Evolutionary conservation across 2,329 filamentous ascomycete genomes (phyloP).

Genomic region (Fusarium brachygibbosum): DNA sequence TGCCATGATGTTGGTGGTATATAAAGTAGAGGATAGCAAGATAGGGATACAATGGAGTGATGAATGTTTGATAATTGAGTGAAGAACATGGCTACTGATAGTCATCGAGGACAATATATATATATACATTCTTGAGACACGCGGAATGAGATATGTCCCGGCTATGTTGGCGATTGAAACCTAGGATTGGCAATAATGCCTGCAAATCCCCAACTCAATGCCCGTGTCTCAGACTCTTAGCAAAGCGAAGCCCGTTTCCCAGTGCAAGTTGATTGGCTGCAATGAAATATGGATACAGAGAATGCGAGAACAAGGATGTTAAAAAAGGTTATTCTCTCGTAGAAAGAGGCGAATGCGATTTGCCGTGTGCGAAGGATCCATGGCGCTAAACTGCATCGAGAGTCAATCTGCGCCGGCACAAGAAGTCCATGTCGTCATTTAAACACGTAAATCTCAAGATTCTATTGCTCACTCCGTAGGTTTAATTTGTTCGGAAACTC

Average conservation of each 20-base stretch:
- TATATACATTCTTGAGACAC: background rate
- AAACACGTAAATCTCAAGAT: background rate
- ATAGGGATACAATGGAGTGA: background rate
- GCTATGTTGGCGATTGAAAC: background rate
- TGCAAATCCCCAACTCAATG: background rate
- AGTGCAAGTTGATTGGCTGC: background rate
- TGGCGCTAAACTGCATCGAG: constrained; percentile 22
- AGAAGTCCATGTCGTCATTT: constrained; percentile 37
- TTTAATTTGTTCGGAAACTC: background rate
- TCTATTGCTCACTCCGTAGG: background rate
- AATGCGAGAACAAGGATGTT: background rate
- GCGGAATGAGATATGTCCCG: background rate
- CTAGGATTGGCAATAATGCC: background rate
- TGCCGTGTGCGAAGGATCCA: background rate
- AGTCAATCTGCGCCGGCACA: constrained; percentile 26
- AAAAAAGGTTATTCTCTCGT: background rate
- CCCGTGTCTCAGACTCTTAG: constrained; percentile 4
- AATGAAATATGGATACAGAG: rapidly evolving
- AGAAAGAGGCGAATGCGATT: constrained; percentile 5
- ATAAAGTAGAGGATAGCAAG: background rate
- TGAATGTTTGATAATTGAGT: background rate
- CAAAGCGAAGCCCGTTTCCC: background rate
- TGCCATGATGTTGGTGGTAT: background rate
- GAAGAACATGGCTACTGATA: background rate
- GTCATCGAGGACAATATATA: background rate